Percentiles rank a stretch among this genome's conserved stretches.
These are phyloP conservation scores for Echria macrotheca DNA, from an alignment of 495 filamentous ascomycete species.

Conservation along the genomic window DNA sequence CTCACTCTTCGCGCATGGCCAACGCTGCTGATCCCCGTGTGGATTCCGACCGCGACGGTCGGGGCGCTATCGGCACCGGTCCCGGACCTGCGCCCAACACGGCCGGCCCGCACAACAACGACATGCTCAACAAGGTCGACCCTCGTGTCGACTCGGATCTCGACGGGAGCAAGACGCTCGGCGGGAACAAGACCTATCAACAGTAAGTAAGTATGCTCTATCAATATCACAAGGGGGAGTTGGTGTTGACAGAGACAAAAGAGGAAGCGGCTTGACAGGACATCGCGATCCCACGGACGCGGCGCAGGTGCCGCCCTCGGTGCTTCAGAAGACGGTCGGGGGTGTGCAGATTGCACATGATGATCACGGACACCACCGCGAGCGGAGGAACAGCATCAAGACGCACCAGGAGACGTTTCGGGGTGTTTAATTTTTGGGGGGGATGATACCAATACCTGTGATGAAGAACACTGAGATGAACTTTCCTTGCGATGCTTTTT, in stretches of 20 bases:
- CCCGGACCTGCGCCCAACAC: slow-evolving; percentile 40
- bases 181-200: slow-evolving; percentile 41
- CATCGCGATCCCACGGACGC: slow-evolving; percentile 41
- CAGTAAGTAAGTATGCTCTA: slow-evolving; percentile 40
- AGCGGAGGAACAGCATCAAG: slow-evolving; percentile 33
- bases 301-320: slow-evolving; percentile 44
- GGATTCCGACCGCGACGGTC: slow-evolving; percentile 41
- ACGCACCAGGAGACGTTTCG: slow-evolving; percentile 36
- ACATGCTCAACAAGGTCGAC: slow-evolving; percentile 49
- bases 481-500: too few relatives aligned
- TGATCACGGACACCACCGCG: slow-evolving; percentile 28
- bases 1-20: slow-evolving; percentile 47
- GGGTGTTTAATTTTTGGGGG: slow-evolving; percentile 28
- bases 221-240: too few relatives aligned
- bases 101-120: slow-evolving; percentile 49
- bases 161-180: slow-evolving; percentile 39
- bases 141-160: slow-evolving; percentile 50
- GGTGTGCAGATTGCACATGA: slow-evolving; percentile 35
- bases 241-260: too few relatives aligned
- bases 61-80: slow-evolving; percentile 18
- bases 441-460: neutral
- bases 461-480: neutral
- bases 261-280: too few relatives aligned
- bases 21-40: slow-evolving; percentile 51
- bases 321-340: slow-evolving; percentile 33